Evolutionary conservation across 108 stramenopile species (phyloP).

Genomic region (Cyclotella baltica): DNA sequence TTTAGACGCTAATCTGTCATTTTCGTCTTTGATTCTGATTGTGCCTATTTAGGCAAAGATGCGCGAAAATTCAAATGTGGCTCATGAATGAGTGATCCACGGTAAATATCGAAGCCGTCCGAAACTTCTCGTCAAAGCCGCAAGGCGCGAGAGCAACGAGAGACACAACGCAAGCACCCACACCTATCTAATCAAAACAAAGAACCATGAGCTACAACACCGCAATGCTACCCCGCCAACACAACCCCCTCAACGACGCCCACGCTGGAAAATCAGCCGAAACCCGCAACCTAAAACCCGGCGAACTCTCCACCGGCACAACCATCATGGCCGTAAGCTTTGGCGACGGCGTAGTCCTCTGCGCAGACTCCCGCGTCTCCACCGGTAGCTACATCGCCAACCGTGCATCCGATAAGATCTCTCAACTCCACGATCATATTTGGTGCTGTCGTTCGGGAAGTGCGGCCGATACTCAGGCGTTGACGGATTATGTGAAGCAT

Average conservation of each 20-base stretch:
- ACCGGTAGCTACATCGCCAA: constrained; percentile 98
- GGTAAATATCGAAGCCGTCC: no score
- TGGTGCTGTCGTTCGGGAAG: constrained; percentile 95
- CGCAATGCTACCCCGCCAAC: constrained; percentile 19
- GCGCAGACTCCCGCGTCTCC: constrained; percentile 97
- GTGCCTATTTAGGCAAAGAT: no score
- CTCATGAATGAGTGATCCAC: no score
- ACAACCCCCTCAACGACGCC: constrained; percentile 32
- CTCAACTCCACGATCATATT: constrained; percentile 91
- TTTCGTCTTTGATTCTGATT: no score
- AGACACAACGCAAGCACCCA: neutral
- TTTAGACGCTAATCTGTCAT: no score
- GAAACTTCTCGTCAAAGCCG: no score
- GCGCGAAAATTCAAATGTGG: no score
- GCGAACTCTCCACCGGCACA: constrained; percentile 90
- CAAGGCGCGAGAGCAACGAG: no score
- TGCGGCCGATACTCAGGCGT: constrained; percentile 97
- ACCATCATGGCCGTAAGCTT: constrained; percentile 96
- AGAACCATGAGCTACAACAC: constrained; percentile 18
- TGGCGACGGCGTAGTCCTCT: constrained; percentile 94
- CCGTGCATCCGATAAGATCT: constrained; percentile 95
- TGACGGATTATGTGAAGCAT: constrained; percentile 92
- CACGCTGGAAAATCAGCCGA: constrained; percentile 61
- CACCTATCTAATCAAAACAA: neutral
- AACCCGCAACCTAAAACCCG: constrained; percentile 65